Percentiles rank a stretch among this genome's conserved stretches.
phyloP scores from a whole-genome alignment of 441 rosid genomes.

The Mallotus japonicus region DNA sequence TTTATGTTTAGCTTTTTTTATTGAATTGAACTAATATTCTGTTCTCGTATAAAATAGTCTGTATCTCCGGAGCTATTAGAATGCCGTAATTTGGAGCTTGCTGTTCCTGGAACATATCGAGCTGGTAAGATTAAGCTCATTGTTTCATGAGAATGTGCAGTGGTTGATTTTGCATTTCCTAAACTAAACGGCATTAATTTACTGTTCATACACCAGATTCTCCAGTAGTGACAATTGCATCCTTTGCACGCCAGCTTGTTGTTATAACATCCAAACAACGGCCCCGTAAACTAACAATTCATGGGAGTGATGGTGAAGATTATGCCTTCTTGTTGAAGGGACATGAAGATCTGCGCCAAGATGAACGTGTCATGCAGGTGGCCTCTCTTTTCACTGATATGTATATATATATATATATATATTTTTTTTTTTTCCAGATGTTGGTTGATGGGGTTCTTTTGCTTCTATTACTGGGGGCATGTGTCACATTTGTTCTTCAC shows the following conservation, averaged over 20 bases:
- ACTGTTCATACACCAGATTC: conserved; percentile 51
- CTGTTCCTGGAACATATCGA: conserved; percentile 98
- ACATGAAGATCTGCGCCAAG: conserved; percentile 98
- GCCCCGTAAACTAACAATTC: conserved; percentile 96
- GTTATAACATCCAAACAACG: conserved; percentile 96
- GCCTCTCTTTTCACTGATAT: background rate
- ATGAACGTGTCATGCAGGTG: conserved; percentile 99
- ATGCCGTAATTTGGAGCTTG: conserved; percentile 93
- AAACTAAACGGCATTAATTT: conserved; percentile 10
- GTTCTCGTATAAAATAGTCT: conserved; percentile 50
- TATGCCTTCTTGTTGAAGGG: conserved; percentile 96
- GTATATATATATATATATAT: no score
- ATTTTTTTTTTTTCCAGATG: background rate
- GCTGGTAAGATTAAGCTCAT: conserved; percentile 54
- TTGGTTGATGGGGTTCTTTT: conserved; percentile 3
- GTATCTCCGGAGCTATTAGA: conserved; percentile 94
- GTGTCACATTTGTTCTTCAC: conserved; percentile 3
- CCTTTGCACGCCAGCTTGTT: conserved; percentile 89
- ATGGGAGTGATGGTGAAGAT: conserved; percentile 93
- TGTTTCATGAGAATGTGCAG: conserved; percentile 4
- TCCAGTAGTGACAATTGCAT: conserved; percentile 84
- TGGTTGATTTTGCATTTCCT: conserved; percentile 17
- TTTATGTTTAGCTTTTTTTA: conserved; percentile 20
- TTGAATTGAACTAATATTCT: conserved; percentile 24
- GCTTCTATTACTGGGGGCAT: conserved; percentile 2